Base-by-base conservation (phyloP, 1,284 basidiomycete species). In the Gomphus bonarii region DNA sequence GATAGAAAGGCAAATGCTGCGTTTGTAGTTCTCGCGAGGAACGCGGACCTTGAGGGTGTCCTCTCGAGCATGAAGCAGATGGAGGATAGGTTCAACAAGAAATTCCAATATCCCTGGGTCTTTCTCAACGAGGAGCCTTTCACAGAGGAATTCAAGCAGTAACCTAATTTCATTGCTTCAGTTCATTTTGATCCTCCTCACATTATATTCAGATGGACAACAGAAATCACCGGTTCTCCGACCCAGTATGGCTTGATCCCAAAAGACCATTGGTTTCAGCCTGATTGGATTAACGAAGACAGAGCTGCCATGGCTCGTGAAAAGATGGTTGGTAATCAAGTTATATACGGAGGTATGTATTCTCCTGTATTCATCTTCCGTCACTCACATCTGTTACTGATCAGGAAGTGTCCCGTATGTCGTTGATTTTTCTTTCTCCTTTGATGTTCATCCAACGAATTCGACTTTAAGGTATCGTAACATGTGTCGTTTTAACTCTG, bases 401-500 rank as follows among this genome's bases (percentile, higher is more conserved):
- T 44, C n/a, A 82, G 83, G 82, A 56, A 86, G 84, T 63, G 75
- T 86, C 14, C 75, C 84, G 76, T 88, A 25, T 44, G 43, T 44
- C 43, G 3, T 44, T 44, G 20, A 69, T 61, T 81, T 12, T 22
- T n/a, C 31, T 72, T 6, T 40, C 35, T 28, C 25, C 5, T 28
- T 20, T 46, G 31, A n/a, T 12, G 30, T 30, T 30, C n/a, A 33
- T 16, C n/a, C 16, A n/a, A 48, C 16, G 12, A 25, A 31, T n/a
- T 31, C 31, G 12, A 16, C 9, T 54, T 16, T 57, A 61, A 84
- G 83, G 40, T 91, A 91, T 65, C 83, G 88, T 53, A 90, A 91
- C 62, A 91, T 95, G 92, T 97, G 94, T 68, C 84, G 95, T 20
- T 97, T 86, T 75, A 93, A 97, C 70, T 92, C 90, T 56, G 93